Evolutionary conservation across 768 basidiomycete species (phyloP).

Genomic region (Auricularia sp.): DNA sequence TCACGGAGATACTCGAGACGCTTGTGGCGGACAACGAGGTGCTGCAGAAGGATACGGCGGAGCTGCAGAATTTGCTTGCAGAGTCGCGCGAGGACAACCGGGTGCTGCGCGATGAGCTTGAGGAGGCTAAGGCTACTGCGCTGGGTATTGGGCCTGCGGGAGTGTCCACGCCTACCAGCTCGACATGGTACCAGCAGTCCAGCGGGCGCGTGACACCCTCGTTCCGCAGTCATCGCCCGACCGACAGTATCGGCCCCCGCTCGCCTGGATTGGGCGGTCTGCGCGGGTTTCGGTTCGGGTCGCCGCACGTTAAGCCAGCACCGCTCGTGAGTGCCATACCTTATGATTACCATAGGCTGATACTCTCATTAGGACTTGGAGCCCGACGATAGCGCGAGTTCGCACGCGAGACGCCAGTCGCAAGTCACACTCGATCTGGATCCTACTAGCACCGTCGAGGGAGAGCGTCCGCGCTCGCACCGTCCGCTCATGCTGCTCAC

Average conservation of each 20-base stretch:
- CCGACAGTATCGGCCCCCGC: background rate
- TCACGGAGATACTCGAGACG: slow-evolving; percentile 66
- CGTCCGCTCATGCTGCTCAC: slow-evolving; percentile 37
- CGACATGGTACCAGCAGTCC: background rate
- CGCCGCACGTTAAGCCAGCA: background rate
- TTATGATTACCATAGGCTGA: background rate
- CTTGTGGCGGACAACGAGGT: slow-evolving; percentile 78
- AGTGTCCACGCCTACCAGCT: background rate
- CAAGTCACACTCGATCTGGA: background rate
- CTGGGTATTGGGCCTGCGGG: slow-evolving; percentile 8
- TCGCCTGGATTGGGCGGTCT: background rate
- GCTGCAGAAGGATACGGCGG: slow-evolving; percentile 70
- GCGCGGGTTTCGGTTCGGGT: background rate
- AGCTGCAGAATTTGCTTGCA: slow-evolving; percentile 61
- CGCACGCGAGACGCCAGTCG: background rate
- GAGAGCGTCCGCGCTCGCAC: background rate
- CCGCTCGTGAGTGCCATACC: background rate
- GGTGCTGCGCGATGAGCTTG: slow-evolving; percentile 59
- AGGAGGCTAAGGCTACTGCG: slow-evolving; percentile 50
- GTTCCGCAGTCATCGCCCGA: background rate
- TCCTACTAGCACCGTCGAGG: background rate
- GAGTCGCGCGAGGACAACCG: slow-evolving; percentile 73
- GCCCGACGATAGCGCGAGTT: background rate
- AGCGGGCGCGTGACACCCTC: background rate
- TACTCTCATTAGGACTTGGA: background rate